Percentiles rank a stretch among this genome's conserved stretches.
Conservation (phyloP, 164 flowering plant species). For the Sedum album region DNA sequence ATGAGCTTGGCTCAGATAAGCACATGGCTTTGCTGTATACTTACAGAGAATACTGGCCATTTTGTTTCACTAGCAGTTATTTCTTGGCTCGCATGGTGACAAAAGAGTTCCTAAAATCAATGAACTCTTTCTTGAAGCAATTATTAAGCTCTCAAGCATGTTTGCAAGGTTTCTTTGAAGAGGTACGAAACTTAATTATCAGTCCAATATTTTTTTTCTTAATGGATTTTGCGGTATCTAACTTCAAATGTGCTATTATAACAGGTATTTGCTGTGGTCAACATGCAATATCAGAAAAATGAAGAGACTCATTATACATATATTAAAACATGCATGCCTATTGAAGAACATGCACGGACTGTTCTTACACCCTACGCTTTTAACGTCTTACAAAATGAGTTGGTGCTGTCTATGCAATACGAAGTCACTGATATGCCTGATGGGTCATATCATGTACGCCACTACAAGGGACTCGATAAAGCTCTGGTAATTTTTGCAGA, state of each 20-base stretch:
- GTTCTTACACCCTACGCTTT: constrained; percentile 64
- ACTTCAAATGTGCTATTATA: constrained; percentile 5
- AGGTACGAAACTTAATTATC: constrained; percentile 25
- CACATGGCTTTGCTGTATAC: constrained; percentile 46
- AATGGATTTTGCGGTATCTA: not conserved
- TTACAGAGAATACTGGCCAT: constrained; percentile 36
- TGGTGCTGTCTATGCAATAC: constrained; percentile 50
- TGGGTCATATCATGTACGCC: constrained; percentile 50
- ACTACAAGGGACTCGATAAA: constrained; percentile 48
- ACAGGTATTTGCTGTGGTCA: constrained; percentile 37
- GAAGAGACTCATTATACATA: constrained; percentile 31
- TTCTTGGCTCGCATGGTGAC: constrained; percentile 43
- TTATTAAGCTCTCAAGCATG: constrained; percentile 37
- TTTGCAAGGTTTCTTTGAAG: constrained; percentile 51
- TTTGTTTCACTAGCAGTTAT: constrained; percentile 3
- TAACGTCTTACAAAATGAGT: constrained; percentile 45
- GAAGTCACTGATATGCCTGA: constrained; percentile 43
- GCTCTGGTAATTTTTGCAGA: constrained; percentile 42
- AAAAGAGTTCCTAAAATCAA: constrained; percentile 23
- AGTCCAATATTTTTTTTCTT: not conserved
- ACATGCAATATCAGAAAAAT: constrained; percentile 22
- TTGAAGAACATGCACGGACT: constrained; percentile 56
- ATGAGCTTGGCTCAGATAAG: constrained; percentile 52
- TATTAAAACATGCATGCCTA: constrained; percentile 45
- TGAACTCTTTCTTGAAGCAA: constrained; percentile 43